Percentiles rank a stretch among this genome's conserved stretches.
Conservation (phyloP, 306 rosid species). For the Oemleria cerasiformis region DNA sequence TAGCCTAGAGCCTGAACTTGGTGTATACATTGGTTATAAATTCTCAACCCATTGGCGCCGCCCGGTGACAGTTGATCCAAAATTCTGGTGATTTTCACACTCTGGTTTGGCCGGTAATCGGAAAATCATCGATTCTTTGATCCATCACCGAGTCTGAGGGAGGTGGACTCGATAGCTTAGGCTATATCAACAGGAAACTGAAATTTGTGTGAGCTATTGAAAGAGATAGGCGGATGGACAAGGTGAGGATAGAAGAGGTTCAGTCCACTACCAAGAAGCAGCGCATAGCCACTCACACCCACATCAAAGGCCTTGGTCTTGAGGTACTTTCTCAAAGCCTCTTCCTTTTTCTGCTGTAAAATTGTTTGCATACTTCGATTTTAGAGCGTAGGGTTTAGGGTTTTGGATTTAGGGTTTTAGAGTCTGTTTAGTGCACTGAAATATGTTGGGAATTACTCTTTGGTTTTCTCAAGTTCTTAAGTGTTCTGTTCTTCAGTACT, state of each 20-base stretch:
- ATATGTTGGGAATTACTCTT: neutral
- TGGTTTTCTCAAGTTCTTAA: no score
- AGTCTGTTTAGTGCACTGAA: neutral
- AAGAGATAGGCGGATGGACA: slow-evolving; percentile 33
- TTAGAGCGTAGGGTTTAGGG: slow-evolving; percentile 30
- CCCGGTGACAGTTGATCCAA: no score
- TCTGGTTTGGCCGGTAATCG: no score
- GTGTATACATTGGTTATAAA: no score
- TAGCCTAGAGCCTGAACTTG: no score
- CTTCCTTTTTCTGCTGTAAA: neutral
- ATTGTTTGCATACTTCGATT: neutral
- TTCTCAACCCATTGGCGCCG: no score
- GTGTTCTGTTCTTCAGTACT: neutral
- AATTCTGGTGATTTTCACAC: no score
- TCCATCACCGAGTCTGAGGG: no score
- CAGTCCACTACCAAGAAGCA: slow-evolving; percentile 87
- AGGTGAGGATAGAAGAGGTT: slow-evolving; percentile 80
- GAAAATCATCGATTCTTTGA: no score
- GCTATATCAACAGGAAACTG: no score
- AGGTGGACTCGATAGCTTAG: no score
- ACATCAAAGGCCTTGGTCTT: slow-evolving; percentile 91
- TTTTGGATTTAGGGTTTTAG: slow-evolving; percentile 8
- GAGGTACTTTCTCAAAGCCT: slow-evolving; percentile 45
- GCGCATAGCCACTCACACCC: slow-evolving; percentile 58
- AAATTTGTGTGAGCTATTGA: neutral